phyloP scores from a whole-genome alignment of 768 basidiomycete genomes.

The Hydnum rufescens region DNA sequence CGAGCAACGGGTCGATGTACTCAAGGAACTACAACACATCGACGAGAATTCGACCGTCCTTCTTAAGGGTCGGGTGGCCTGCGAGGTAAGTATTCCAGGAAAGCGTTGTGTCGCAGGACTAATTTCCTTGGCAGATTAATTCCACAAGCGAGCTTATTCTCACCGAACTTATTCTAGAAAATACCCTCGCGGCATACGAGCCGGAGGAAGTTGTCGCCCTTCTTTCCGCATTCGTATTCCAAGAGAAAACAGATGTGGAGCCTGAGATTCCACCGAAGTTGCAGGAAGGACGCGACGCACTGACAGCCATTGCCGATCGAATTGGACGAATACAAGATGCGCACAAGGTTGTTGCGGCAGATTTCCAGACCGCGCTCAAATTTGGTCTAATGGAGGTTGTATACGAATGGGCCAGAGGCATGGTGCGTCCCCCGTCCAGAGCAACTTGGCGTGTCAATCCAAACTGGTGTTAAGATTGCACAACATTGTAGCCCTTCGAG shows the following conservation, averaged over 20 bases:
- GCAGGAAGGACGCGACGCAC: conserved; percentile 58
- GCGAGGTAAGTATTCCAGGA: conserved; percentile 48
- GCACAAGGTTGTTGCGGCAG: conserved; percentile 60
- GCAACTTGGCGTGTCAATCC: conserved; percentile 2
- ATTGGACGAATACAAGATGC: conserved; percentile 63
- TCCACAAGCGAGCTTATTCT: conserved; percentile 92
- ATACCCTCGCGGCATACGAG: conserved; percentile 73
- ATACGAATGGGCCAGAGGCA: conserved; percentile 98
- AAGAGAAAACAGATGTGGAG: conserved; percentile 89
- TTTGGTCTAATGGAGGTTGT: conserved; percentile 90
- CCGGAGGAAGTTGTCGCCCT: conserved; percentile 94
- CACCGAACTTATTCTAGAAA: conserved; percentile 93
- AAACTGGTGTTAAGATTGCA: not conserved
- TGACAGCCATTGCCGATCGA: conserved; percentile 56
- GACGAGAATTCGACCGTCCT: conserved; percentile 90
- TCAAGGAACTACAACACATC: conserved; percentile 83
- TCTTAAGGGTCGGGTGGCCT: conserved; percentile 92
- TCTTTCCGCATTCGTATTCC: conserved; percentile 92
- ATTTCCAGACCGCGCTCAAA: conserved; percentile 62
- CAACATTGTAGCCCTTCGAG: conserved; percentile 61
- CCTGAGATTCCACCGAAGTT: conserved; percentile 65
- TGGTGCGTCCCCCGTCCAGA: conserved; percentile 35
- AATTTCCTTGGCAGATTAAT: conserved; percentile 49
- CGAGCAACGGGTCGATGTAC: conserved; percentile 77
- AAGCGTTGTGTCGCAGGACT: too few relatives aligned